These are phyloP conservation scores for Russula brevipes DNA, from an alignment of 768 basidiomycete species.

Conservation along the genomic window DNA sequence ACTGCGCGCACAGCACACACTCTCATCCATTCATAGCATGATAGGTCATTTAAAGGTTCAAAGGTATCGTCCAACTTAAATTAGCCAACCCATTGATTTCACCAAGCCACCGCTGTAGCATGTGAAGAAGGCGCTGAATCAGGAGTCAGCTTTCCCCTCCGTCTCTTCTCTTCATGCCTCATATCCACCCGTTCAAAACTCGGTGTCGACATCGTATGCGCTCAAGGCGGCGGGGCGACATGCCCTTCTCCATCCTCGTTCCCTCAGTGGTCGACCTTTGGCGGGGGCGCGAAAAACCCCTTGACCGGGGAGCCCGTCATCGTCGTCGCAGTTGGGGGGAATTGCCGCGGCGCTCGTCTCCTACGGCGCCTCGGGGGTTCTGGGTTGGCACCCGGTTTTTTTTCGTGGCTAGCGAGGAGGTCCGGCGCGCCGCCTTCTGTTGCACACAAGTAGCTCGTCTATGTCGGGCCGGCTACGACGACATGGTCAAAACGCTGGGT, in stretches of 20 bases:
- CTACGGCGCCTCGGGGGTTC: constrained; percentile 73
- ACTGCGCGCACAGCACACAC: background rate
- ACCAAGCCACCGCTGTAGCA: constrained; percentile 40
- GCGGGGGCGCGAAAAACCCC: constrained; percentile 57
- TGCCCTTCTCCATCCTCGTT: constrained; percentile 73
- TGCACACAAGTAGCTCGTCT: constrained; percentile 57
- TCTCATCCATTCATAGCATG: constrained; percentile 45
- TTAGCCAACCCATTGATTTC: constrained; percentile 9
- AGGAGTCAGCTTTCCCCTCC: constrained; percentile 38
- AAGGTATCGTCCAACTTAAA: constrained; percentile 44
- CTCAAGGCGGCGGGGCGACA: constrained; percentile 85
- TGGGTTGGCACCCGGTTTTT: constrained; percentile 73
- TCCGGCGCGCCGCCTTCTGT: constrained; percentile 64
- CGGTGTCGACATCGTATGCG: constrained; percentile 90
- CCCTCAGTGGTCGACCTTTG: constrained; percentile 81
- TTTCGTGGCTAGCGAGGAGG: constrained; percentile 74
- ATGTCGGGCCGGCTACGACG: constrained; percentile 68
- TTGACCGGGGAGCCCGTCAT: constrained; percentile 71
- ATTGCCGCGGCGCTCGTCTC: constrained; percentile 67
- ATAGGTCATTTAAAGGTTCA: constrained; percentile 84
- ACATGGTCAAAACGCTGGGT: constrained; percentile 62
- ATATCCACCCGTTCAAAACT: background rate
- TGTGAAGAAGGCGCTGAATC: constrained; percentile 67
- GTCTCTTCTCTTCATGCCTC: background rate
- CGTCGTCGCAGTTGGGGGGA: constrained; percentile 81